Evolutionary conservation across 192 early-diverging fungal genomes (phyloP).

Genomic region (Coemansia sp.): DNA sequence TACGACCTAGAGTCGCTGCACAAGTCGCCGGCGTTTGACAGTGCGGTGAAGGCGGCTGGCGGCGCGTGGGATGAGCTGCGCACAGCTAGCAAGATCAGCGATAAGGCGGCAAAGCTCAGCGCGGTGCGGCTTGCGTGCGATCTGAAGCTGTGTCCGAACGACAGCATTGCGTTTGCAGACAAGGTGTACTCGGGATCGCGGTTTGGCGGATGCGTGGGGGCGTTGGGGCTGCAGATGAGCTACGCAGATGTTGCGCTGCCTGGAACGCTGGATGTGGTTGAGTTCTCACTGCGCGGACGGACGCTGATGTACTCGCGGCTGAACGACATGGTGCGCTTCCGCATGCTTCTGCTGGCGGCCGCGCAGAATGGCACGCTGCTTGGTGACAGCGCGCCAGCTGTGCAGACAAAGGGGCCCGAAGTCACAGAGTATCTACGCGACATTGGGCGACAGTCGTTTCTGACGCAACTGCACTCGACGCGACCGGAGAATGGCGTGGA

Average conservation of each 20-base stretch:
- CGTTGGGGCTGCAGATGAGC: slow-evolving; percentile 22
- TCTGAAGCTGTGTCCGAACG: slow-evolving; percentile 34
- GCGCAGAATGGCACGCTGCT: slow-evolving; percentile 24
- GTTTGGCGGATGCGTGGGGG: slow-evolving; percentile 39
- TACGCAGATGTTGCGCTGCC: slow-evolving; percentile 29
- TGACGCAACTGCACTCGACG: slow-evolving; percentile 47
- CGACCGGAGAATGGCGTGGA: slow-evolving; percentile 39
- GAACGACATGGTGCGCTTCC: slow-evolving; percentile 53
- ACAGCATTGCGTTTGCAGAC: slow-evolving; percentile 30
- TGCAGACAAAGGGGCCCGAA: slow-evolving; percentile 33
- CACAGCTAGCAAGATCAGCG: not conserved
- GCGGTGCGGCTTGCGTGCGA: slow-evolving; percentile 16
- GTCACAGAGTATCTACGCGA: slow-evolving; percentile 45
- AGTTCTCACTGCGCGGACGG: slow-evolving; percentile 48
- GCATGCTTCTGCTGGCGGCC: slow-evolving; percentile 30
- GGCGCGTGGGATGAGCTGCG: slow-evolving; percentile 25
- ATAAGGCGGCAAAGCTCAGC: slow-evolving; percentile 18
- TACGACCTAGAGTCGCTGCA: slow-evolving; percentile 47
- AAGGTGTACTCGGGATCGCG: slow-evolving; percentile 25
- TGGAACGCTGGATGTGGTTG: slow-evolving; percentile 41
- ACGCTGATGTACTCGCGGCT: slow-evolving; percentile 51
- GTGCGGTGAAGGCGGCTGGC: slow-evolving; percentile 12
- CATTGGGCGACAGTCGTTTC: slow-evolving; percentile 40
- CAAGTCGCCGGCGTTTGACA: slow-evolving; percentile 14
- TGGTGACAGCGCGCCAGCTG: slow-evolving; percentile 1